Evolutionary conservation across 2,329 filamentous ascomycete genomes (phyloP).

Genomic region (Fusarium fujikuroi): DNA sequence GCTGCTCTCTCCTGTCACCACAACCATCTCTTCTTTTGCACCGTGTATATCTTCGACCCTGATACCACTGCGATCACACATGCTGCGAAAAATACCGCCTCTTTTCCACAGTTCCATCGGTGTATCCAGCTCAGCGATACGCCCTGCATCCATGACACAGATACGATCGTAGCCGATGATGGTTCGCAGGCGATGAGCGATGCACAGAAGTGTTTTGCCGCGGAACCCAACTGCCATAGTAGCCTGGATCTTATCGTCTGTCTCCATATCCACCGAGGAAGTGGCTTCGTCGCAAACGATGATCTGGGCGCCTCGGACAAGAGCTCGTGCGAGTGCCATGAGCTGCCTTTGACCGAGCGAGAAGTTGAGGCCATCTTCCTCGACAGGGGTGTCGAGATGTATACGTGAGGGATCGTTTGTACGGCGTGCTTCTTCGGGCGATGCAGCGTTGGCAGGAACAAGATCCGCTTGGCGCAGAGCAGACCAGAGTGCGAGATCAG

Average conservation of each 20-base stretch:
- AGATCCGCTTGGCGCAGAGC: conserved; percentile 82
- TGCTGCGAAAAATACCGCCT: conserved; percentile 83
- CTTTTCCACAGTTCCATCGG: conserved; percentile 78
- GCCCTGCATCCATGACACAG: conserved; percentile 92
- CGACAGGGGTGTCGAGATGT: conserved; percentile 84
- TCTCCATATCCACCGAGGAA: conserved; percentile 92
- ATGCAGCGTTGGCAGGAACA: conserved; percentile 65
- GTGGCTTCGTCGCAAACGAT: conserved; percentile 98
- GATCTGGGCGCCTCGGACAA: conserved; percentile 88
- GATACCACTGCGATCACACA: conserved; percentile 91
- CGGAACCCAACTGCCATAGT: conserved; percentile 88
- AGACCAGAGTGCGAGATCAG: conserved; percentile 80
- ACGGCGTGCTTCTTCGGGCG: conserved; percentile 77
- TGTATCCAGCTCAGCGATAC: conserved; percentile 86
- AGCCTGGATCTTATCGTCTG: conserved; percentile 91
- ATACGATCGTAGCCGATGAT: conserved; percentile 96
- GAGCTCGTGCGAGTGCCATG: conserved; percentile 90
- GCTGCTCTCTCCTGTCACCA: conserved; percentile 9
- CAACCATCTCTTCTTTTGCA: conserved; percentile 53
- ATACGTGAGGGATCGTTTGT: conserved; percentile 73
- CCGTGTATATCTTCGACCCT: conserved; percentile 63
- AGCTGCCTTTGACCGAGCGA: conserved; percentile 94
- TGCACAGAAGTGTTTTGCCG: conserved; percentile 89
- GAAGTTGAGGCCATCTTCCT: conserved; percentile 96
- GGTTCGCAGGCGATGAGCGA: conserved; percentile 90